These are phyloP conservation scores for Phytophthora niederhauseri DNA, from an alignment of 352 stramenopile genomes.

Conservation along the genomic window DNA sequence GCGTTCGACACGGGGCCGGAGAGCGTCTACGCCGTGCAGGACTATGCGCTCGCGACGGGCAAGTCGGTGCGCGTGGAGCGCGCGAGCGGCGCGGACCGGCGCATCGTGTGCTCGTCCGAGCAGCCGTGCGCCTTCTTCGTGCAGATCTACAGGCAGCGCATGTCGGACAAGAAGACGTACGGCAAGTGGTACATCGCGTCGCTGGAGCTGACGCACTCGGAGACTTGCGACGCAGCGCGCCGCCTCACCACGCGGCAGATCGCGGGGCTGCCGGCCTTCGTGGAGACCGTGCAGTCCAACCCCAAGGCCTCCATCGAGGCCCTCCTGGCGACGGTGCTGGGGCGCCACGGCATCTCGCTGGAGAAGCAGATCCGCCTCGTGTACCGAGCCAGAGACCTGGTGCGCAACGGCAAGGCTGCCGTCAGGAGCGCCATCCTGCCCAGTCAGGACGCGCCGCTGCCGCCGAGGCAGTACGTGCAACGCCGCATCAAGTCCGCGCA, in stretches of 20 bases:
- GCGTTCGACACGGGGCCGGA: conserved; percentile 33
- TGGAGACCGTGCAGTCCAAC: conserved; percentile 20
- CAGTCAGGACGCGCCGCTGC: conserved; percentile 20
- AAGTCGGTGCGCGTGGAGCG: conserved; percentile 36
- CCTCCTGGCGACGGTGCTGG: conserved; percentile 23
- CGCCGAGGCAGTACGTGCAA: conserved; percentile 20
- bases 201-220: conserved; percentile 31
- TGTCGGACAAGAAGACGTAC: conserved; percentile 32
- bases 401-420: conserved; percentile 26
- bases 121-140: conserved; percentile 35
- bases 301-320: conserved; percentile 26
- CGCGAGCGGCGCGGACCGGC: conserved; percentile 34
- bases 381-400: conserved; percentile 36
- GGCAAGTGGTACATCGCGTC: conserved; percentile 45
- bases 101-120: conserved; percentile 30
- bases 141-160: conserved; percentile 41
- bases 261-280: conserved; percentile 28
- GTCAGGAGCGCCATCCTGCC: conserved; percentile 16
- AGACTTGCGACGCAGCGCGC: conserved; percentile 20
- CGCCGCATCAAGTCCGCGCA: conserved; percentile 9
- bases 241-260: conserved; percentile 36
- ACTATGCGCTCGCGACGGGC: conserved; percentile 34
- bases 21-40: conserved; percentile 36
- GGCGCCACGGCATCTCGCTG: conserved; percentile 29
- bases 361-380: conserved; percentile 35